Conservation (phyloP, 2,329 filamentous ascomycete species). For the Calycina herbarum region DNA sequence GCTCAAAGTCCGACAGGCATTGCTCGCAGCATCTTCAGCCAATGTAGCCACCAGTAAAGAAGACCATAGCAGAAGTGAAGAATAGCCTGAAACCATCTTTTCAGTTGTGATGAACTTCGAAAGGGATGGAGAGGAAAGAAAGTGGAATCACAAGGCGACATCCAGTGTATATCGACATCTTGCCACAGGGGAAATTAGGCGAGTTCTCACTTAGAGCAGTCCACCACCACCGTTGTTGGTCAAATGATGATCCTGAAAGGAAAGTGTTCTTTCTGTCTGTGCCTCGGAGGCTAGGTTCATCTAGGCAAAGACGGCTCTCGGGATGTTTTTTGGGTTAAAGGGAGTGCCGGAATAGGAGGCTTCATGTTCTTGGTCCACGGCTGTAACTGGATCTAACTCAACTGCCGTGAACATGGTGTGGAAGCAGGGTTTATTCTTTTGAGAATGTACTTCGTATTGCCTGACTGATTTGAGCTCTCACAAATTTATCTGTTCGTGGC, state of each 20-base stretch:
- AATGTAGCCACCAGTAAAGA: background rate
- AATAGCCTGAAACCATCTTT: background rate
- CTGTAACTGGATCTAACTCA: background rate
- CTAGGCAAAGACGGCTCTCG: background rate
- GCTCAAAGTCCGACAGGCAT: background rate
- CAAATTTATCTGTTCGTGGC: too few species aligned
- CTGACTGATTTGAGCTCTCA: background rate
- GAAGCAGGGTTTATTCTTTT: background rate
- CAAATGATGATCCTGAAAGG: background rate
- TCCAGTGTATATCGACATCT: background rate
- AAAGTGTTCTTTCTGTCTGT: background rate
- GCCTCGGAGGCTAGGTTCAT: background rate
- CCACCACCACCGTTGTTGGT: background rate
- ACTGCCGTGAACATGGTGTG: background rate
- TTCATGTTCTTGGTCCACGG: background rate
- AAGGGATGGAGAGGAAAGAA: background rate
- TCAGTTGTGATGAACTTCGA: background rate
- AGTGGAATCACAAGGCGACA: background rate
- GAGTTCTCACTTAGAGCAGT: background rate
- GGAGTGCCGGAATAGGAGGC: background rate
- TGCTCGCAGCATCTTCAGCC: background rate
- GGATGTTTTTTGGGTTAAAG: background rate
- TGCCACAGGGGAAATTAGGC: background rate
- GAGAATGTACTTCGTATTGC: background rate
- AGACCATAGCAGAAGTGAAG: background rate